phyloP scores from a whole-genome alignment of 2,329 filamentous ascomycete species.

The Fusarium humuli region DNA sequence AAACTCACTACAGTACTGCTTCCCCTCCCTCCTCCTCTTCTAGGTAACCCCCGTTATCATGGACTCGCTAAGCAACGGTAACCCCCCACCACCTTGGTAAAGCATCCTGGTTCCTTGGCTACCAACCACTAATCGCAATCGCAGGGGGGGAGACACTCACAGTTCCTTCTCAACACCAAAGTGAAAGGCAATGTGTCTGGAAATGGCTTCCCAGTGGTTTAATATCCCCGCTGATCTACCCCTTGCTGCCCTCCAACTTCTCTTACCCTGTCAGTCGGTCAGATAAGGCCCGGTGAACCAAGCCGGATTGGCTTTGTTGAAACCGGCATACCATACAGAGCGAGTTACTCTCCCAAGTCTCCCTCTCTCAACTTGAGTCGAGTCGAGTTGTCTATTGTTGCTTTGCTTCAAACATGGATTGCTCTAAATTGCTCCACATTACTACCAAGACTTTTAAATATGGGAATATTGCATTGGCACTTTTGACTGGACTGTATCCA shows the following conservation, averaged over 20 bases:
- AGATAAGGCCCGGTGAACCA: constrained; percentile 42
- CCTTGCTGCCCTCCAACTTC: constrained; percentile 9
- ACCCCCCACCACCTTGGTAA: constrained; percentile 22
- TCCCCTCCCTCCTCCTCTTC: neutral
- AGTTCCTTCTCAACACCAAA: constrained; percentile 23
- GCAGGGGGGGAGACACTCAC: constrained; percentile 3
- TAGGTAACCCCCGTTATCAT: constrained; percentile 26
- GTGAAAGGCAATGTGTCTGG: constrained; percentile 22
- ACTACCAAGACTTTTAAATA: neutral
- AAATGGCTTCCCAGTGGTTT: constrained; percentile 31
- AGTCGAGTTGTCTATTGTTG: neutral
- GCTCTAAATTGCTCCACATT: neutral
- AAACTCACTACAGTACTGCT: constrained; percentile 10
- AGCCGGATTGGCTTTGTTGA: constrained; percentile 12
- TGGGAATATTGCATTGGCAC: neutral
- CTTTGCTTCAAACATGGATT: neutral
- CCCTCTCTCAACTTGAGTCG: neutral
- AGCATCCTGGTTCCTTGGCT: constrained; percentile 20
- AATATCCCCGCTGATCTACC: constrained; percentile 45
- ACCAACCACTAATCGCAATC: constrained; percentile 18
- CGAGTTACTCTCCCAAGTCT: neutral
- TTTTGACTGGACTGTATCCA: neutral
- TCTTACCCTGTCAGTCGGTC: constrained; percentile 38
- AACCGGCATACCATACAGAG: constrained; percentile 6
- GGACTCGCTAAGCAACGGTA: constrained; percentile 28